Evolutionary conservation across 768 basidiomycete species (phyloP), one percentile per base, ranked within the genome.

Genomic region (Leucocoprinus leucothites): DNA sequence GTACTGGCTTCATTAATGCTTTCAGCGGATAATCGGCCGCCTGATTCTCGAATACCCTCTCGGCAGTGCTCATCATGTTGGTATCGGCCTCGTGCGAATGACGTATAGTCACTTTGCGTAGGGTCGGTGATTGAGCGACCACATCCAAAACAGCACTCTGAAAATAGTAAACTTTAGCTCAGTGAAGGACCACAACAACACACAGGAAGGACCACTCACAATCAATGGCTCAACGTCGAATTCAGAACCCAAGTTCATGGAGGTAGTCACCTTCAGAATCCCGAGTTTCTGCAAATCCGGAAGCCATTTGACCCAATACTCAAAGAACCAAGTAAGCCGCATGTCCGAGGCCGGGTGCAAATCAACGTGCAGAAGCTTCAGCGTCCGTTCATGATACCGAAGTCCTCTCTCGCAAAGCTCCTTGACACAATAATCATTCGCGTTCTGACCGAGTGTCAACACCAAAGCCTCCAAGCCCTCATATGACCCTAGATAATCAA

Each of bases 301-400:
- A 40, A 53, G 24, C 52, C 52, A 53, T 36, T 53, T 16, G n/a
- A 9, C 18, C 52, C 52, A 53, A 46, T 53, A 53, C 21, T 53
- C 52, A 14, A 25, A 53, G 14, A 46, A 47, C 52, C 44, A 53
- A 26, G 52, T 45, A 16, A 46, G 24, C 3, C 43, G 24, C 7
- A 46, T 24, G 24, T 38, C 35, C 34, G 52, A 46, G n/a, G 36
- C 8, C 3, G 24, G 21, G 34, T 53, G 28, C 21, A 53, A 21
- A 38, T 36, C 18, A 13, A 53, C 9, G 18, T 53, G 44, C 16
- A 53, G 52, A 18, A 25, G 16, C 44, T 46, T 53, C 4, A 53
- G n/a, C 16, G 52, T 36, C 14, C 28, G 2, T 8, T 36, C 24
- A 19, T 53, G 52, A 13, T 25, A 19, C 21, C 52, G 44, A 22